A percentile compares a stretch with the other conserved stretches of the same genome.
These are phyloP conservation scores for Hibiscus tridactylites DNA, from an alignment of 345 rosid species.

Conservation along the genomic window DNA sequence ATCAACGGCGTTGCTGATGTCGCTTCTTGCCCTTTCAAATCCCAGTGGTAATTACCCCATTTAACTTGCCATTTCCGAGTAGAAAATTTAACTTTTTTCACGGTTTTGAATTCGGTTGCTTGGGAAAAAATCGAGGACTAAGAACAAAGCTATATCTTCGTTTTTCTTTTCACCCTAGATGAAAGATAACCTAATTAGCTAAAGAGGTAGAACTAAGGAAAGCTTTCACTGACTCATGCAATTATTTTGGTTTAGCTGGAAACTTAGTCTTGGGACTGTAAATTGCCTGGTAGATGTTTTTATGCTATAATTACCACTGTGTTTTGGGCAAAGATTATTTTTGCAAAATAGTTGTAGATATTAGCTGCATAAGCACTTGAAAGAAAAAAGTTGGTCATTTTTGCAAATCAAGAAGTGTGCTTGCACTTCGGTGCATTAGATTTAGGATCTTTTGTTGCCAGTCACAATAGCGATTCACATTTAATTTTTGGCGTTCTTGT, in stretches of 20 bases:
- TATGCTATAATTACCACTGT: background rate
- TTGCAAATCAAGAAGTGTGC: background rate
- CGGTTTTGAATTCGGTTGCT: slow-evolving; percentile 5
- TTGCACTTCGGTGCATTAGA: background rate
- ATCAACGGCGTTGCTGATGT: slow-evolving; percentile 50
- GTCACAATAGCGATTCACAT: background rate
- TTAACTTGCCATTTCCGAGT: slow-evolving; percentile 1
- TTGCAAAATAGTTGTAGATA: background rate
- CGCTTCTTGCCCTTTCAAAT: slow-evolving; percentile 31
- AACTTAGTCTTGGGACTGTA: background rate
- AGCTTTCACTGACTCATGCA: background rate
- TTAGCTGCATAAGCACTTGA: background rate
- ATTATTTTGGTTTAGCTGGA: background rate
- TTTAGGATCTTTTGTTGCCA: background rate
- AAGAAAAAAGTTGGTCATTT: background rate
- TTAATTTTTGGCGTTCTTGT: background rate
- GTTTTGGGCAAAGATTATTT: background rate
- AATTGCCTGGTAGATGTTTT: background rate
- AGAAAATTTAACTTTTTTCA: background rate
- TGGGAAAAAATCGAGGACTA: slow-evolving; percentile 1
- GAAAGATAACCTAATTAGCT: no score
- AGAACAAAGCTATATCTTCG: background rate
- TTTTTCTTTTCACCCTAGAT: background rate
- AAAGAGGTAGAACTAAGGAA: background rate
- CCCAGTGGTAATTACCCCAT: slow-evolving; percentile 21